Evolutionary conservation across 495 filamentous ascomycete species (phyloP).

Genomic region (Aspergillus avenaceus): DNA sequence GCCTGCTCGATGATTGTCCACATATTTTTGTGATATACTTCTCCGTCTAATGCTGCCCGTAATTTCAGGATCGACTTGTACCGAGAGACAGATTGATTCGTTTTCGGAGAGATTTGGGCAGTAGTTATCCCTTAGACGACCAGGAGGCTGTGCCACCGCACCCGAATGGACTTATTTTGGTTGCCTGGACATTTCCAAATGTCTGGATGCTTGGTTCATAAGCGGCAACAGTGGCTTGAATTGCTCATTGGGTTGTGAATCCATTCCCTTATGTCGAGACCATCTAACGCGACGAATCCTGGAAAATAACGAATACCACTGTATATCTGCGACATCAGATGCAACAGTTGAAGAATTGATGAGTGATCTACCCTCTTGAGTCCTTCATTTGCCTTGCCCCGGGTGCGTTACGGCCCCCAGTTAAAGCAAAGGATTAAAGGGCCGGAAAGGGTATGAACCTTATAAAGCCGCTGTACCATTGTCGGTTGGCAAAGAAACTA

Average conservation of each 20-base stretch:
- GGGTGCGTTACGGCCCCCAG: not conserved
- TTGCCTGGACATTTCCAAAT: not conserved
- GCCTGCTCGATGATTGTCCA: conserved; percentile 5
- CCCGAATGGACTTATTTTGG: not conserved
- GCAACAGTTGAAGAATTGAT: no score
- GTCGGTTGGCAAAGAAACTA: not conserved
- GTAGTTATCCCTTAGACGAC: not conserved
- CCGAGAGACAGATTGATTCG: no score
- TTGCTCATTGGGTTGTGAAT: not conserved
- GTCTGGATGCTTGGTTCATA: not conserved
- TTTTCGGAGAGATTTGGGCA: not conserved
- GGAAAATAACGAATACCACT: no score
- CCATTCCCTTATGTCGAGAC: not conserved
- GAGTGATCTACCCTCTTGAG: no score
- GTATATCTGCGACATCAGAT: no score
- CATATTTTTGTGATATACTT: conserved; percentile 8
- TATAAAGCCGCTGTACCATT: not conserved
- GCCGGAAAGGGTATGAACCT: not conserved
- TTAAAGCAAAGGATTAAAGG: not conserved
- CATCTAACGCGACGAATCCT: no score
- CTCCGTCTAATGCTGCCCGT: conserved; percentile 7
- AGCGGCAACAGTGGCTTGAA: not conserved
- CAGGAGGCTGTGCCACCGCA: not conserved
- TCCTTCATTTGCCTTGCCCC: no score
- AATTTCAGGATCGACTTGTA: conserved; percentile 9